These are phyloP conservation scores for Aspergillus glaucus DNA, from an alignment of 2,329 filamentous ascomycete genomes.

Conservation along the genomic window DNA sequence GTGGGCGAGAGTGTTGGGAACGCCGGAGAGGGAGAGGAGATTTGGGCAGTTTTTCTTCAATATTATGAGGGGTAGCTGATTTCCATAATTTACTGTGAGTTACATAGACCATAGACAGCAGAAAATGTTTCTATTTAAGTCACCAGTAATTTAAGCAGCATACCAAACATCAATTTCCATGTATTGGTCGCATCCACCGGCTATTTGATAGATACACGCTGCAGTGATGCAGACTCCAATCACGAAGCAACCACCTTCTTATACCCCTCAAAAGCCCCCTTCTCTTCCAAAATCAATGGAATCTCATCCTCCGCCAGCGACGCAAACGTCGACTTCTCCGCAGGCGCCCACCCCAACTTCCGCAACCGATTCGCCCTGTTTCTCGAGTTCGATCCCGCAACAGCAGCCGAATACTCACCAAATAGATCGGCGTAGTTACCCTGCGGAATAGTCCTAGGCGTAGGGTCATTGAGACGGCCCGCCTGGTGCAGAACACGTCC, in stretches of 20 bases:
- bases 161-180: too few relatives aligned
- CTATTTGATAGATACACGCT: too few relatives aligned
- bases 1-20: too few relatives aligned
- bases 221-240: too few relatives aligned
- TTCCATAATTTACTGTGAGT: too few relatives aligned
- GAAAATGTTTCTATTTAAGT: too few relatives aligned
- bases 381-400: slow-evolving; percentile 4
- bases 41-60: too few relatives aligned
- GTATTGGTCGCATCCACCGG: too few relatives aligned
- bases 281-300: slow-evolving; percentile 3
- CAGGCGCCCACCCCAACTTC: slow-evolving; percentile 4
- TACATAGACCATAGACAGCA: too few relatives aligned
- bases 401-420: neutral
- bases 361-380: slow-evolving; percentile 3
- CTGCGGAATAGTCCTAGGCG: neutral
- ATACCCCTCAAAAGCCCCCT: neutral
- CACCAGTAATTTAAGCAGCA: too few relatives aligned
- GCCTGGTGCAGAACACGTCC: neutral
- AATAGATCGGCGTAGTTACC: neutral
- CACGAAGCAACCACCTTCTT: neutral
- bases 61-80: too few relatives aligned
- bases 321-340: slow-evolving; percentile 2
- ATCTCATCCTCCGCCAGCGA: slow-evolving; percentile 5
- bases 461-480: neutral
- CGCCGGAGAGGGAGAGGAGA: too few relatives aligned